phyloP scores from a whole-genome alignment of 2,329 filamentous ascomycete species.

The Corniculantispora saksenae region DNA sequence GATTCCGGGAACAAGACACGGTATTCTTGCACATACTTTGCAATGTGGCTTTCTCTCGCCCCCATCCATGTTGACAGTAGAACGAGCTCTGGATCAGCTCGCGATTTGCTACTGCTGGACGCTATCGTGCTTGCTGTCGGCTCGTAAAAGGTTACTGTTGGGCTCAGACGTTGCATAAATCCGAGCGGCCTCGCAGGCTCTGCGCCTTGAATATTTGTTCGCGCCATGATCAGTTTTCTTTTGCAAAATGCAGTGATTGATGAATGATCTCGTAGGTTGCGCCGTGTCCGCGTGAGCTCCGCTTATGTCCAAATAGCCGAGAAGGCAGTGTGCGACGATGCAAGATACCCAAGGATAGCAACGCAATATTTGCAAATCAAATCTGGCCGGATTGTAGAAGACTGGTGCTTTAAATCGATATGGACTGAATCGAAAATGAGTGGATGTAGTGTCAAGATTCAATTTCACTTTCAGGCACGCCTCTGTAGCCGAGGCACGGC shows the following conservation, averaged over 20 bases:
- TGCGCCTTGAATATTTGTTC: background rate
- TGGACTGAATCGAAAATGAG: background rate
- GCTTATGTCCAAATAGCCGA: background rate
- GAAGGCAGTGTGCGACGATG: background rate
- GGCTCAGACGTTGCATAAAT: constrained; percentile 32
- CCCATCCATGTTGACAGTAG: constrained; percentile 53
- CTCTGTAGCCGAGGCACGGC: constrained; percentile 5
- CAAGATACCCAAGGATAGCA: background rate
- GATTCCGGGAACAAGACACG: constrained; percentile 46
- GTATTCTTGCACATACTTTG: constrained; percentile 52
- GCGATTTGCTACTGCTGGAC: background rate
- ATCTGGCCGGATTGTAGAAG: too few species aligned
- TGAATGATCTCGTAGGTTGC: background rate
- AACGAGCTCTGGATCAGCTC: constrained; percentile 45
- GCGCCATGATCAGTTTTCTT: background rate
- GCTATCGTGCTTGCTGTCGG: constrained; percentile 20
- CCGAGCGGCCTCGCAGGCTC: background rate
- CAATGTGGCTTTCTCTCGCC: constrained; percentile 50
- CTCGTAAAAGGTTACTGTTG: constrained; percentile 38
- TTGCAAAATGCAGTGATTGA: background rate
- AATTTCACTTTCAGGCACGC: background rate
- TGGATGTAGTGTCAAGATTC: background rate
- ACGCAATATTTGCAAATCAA: background rate
- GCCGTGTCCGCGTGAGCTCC: background rate
- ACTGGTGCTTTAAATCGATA: too few species aligned